Percentiles rank a stretch among this genome's conserved stretches.
phyloP scores from a whole-genome alignment of 1,284 basidiomycete species.

The Meripilus lineatus region DNA sequence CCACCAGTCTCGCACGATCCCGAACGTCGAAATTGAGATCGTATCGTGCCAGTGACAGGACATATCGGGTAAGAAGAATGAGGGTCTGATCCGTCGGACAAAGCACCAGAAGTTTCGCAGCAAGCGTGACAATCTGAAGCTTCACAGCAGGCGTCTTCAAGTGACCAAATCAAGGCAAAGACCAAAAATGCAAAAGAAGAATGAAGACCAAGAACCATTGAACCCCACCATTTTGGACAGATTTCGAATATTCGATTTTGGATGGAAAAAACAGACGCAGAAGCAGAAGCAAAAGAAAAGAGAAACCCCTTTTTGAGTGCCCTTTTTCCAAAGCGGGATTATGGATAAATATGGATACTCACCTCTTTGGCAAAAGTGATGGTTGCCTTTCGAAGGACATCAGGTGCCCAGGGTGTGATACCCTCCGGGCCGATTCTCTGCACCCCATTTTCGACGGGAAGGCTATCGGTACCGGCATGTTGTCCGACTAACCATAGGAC shows the following conservation, averaged over 20 bases:
- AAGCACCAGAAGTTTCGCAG: conserved; percentile 75
- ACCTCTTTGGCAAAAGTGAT: conserved; percentile 76
- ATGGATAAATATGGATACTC: conserved; percentile 2
- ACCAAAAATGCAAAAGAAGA: not conserved
- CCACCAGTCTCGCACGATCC: conserved; percentile 79
- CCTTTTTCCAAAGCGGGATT: not conserved
- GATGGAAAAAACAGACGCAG: too few species aligned
- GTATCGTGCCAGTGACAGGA: conserved; percentile 83
- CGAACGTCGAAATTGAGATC: conserved; percentile 85
- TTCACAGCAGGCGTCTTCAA: conserved; percentile 71
- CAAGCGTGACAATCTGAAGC: conserved; percentile 78
- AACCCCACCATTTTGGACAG: too few species aligned
- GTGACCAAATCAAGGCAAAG: conserved; percentile 2
- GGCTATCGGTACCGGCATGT: conserved; percentile 46
- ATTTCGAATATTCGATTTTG: too few species aligned
- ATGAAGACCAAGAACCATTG: not conserved
- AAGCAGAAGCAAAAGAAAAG: too few species aligned
- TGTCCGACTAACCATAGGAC: conserved; percentile 91
- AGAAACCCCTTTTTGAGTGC: too few species aligned
- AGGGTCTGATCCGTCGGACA: conserved; percentile 52
- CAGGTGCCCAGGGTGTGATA: conserved; percentile 73
- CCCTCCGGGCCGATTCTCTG: conserved; percentile 35
- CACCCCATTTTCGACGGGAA: conserved; percentile 6
- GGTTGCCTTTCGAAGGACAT: conserved; percentile 73
- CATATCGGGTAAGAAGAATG: conserved; percentile 59